Evolutionary conservation across 2,329 filamentous ascomycete species (phyloP).

Genomic region (Venturia pyrina): DNA sequence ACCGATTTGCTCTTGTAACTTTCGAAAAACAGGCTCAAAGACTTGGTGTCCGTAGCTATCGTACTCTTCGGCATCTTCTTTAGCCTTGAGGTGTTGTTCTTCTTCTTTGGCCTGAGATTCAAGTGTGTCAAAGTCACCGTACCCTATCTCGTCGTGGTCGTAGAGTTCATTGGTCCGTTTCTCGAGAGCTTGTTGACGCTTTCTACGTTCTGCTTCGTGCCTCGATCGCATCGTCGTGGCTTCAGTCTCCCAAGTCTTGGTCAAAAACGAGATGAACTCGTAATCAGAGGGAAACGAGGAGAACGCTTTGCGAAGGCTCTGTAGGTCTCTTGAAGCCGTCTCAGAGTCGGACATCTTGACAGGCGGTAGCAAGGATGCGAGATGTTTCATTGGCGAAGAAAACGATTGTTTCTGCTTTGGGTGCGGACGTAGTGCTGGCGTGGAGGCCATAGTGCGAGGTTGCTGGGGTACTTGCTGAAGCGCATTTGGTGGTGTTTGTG

Average conservation of each 20-base stretch:
- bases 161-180: conserved; percentile 44
- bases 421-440: background rate
- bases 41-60: conserved; percentile 40
- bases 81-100: conserved; percentile 41
- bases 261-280: conserved; percentile 18
- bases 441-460: background rate
- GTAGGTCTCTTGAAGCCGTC: conserved; percentile 14
- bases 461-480: background rate
- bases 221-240: conserved; percentile 34
- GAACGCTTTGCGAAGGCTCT: conserved; percentile 18
- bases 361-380: conserved; percentile 17
- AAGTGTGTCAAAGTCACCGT: conserved; percentile 45
- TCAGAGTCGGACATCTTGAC: conserved; percentile 16
- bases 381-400: conserved; percentile 5
- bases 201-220: conserved; percentile 38
- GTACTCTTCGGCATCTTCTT: conserved; percentile 43
- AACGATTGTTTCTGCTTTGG: background rate
- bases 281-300: conserved; percentile 17
- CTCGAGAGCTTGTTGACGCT: conserved; percentile 43
- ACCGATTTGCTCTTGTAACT: conserved; percentile 40
- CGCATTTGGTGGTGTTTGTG: background rate
- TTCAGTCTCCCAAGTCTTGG: conserved; percentile 35
- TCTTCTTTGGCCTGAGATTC: conserved; percentile 46
- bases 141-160: conserved; percentile 46
- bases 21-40: conserved; percentile 40